Percentiles rank a stretch among this genome's conserved stretches.
Conservation (phyloP, 768 basidiomycete genomes). For the Mycena polygramma region DNA sequence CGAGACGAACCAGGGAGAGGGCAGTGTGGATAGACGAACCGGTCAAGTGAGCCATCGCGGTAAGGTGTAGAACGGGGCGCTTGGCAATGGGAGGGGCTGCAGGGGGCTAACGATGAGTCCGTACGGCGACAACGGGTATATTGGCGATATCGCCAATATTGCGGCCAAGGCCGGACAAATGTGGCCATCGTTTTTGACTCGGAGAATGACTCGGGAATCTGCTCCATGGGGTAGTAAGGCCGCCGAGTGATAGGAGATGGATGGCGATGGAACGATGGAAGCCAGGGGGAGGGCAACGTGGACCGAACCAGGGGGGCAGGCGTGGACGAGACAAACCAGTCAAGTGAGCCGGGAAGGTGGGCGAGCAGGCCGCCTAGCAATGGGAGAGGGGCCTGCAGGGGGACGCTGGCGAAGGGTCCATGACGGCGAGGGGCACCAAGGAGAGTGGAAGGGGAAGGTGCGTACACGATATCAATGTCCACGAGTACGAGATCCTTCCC, state of each 20-base stretch:
- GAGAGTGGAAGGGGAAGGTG: background rate
- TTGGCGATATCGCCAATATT: no score
- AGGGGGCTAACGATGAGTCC: background rate
- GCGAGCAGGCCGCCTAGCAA: background rate
- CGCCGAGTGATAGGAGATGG: conserved; percentile 17
- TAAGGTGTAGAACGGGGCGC: background rate
- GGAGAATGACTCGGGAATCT: conserved; percentile 34
- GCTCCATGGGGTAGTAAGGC: conserved; percentile 24
- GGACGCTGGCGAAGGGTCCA: background rate
- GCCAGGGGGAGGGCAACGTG: background rate
- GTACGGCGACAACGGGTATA: no score
- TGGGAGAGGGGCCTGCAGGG: background rate
- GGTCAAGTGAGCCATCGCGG: conserved; percentile 9
- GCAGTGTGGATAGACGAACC: no score
- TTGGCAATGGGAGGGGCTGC: background rate
- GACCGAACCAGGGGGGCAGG: conserved; percentile 5
- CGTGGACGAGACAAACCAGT: conserved; percentile 17
- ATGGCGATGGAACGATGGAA: background rate
- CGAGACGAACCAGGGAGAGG: conserved; percentile 29
- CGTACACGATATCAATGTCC: background rate
- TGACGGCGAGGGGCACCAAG: background rate
- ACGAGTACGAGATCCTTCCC: background rate
- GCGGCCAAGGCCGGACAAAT: no score
- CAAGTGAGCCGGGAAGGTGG: conserved; percentile 1
- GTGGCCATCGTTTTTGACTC: conserved; percentile 21